These are phyloP conservation scores for Leishmania tarentolae DNA, from an alignment of 208 protist species.

Conservation along the genomic window DNA sequence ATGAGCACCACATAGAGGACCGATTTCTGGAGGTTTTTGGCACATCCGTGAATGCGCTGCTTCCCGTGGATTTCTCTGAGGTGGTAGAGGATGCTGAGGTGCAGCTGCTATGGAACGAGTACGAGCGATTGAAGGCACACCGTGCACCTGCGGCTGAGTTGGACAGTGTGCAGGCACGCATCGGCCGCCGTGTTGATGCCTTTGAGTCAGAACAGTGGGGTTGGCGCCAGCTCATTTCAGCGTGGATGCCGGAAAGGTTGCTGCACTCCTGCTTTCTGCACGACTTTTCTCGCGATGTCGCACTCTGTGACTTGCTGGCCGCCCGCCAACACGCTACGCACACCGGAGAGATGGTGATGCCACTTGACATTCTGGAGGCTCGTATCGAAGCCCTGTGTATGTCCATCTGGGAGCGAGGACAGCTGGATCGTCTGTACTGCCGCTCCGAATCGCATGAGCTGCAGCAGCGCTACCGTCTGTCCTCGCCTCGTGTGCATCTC, in stretches of 20 bases:
- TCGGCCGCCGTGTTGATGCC: slow-evolving; percentile 33
- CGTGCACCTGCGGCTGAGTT: slow-evolving; percentile 20
- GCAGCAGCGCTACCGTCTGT: slow-evolving; percentile 43
- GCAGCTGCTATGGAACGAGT: slow-evolving; percentile 27
- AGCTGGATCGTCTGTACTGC: slow-evolving; percentile 36
- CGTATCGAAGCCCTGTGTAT: slow-evolving; percentile 37
- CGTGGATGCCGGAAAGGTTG: slow-evolving; percentile 15
- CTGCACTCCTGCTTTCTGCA: slow-evolving; percentile 29
- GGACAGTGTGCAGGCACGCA: slow-evolving; percentile 12
- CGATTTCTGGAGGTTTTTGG: slow-evolving; percentile 38
- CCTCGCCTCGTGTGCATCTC: slow-evolving; percentile 42
- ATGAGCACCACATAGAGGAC: slow-evolving; percentile 36
- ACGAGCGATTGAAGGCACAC: slow-evolving; percentile 29
- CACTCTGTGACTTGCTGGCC: slow-evolving; percentile 38
- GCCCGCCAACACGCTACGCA: slow-evolving; percentile 24
- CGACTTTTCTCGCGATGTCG: slow-evolving; percentile 24
- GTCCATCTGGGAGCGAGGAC: slow-evolving; percentile 51
- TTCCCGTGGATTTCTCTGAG: slow-evolving; percentile 60
- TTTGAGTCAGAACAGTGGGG: slow-evolving; percentile 49
- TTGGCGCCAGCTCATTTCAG: slow-evolving; percentile 33
- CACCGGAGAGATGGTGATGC: slow-evolving; percentile 11
- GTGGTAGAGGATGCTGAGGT: slow-evolving; percentile 58
- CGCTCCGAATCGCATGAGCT: slow-evolving; percentile 57
- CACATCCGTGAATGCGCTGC: slow-evolving; percentile 46
- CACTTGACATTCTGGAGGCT: slow-evolving; percentile 25